A percentile compares a stretch with the other conserved stretches of the same genome.
phyloP scores from a whole-genome alignment of 2,329 filamentous ascomycete species.

The Dothidotthia symphoricarpi region DNA sequence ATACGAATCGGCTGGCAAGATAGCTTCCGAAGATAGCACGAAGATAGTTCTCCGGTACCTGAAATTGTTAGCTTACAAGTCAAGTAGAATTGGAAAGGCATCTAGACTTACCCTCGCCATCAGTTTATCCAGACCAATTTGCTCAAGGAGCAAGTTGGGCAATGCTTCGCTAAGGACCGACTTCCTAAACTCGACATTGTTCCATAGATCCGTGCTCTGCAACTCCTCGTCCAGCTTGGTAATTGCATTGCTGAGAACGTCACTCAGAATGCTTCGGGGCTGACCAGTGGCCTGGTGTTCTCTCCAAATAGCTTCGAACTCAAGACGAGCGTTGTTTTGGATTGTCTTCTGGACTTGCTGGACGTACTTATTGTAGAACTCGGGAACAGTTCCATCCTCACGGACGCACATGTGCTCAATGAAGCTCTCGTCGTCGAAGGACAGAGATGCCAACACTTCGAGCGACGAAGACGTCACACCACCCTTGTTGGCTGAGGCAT shows the following conservation, averaged over 20 bases:
- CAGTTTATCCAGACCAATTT: conserved; percentile 89
- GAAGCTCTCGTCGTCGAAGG: conserved; percentile 88
- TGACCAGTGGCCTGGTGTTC: conserved; percentile 81
- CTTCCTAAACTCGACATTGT: conserved; percentile 72
- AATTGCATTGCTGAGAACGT: conserved; percentile 87
- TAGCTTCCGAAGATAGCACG: conserved; percentile 95
- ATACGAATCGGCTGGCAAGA: conserved; percentile 92
- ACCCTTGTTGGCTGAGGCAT: conserved; percentile 97
- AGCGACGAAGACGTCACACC: conserved; percentile 96
- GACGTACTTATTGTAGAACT: conserved; percentile 93
- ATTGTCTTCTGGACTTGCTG: conserved; percentile 88
- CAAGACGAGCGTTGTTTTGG: conserved; percentile 82
- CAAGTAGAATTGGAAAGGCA: background rate
- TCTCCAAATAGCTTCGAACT: conserved; percentile 98
- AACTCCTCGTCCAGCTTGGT: conserved; percentile 96
- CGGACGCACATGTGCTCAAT: conserved; percentile 88
- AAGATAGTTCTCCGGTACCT: conserved; percentile 88
- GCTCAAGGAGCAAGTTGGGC: conserved; percentile 76
- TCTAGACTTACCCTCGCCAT: conserved; percentile 64
- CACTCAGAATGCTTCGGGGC: conserved; percentile 81
- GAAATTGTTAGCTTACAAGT: conserved; percentile 16
- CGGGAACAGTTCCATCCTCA: conserved; percentile 73
- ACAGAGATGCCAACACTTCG: conserved; percentile 89
- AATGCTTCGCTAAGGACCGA: conserved; percentile 82
- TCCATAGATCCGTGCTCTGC: conserved; percentile 89